Base-by-base conservation (phyloP, 192 early-diverging fungal species). In the Umbelopsis sp. region DNA sequence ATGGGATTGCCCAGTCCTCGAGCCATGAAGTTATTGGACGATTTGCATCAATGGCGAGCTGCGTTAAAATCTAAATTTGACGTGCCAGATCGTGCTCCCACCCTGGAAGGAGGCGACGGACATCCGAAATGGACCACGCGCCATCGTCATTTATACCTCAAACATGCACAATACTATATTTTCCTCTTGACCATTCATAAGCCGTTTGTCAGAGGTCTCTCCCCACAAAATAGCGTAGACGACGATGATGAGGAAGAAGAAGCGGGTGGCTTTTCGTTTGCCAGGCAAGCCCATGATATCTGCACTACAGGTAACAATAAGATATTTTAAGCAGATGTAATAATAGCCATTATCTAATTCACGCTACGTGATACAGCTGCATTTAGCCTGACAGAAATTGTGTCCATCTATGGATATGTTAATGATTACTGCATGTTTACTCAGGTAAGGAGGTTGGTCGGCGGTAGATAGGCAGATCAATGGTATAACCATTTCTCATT, bases 161-260 rank as follows among this genome's bases (percentile, higher is more conserved):
- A 52, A 16, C 67, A 69, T 49, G 67, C 67, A 49, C 67, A 69
- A 33, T 69, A 69, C 27, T 69, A 52, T n/a, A 69, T 49, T 21
- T 49, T 69, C 27, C 35, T 69, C n/a, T 27, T 69, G 16, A 21
- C 46, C 11, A 49, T 69, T 33, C 67, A 69, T 46, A 69, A 69
- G 30, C 67, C 67, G 16, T 69, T 52, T 52, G 48, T 69, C 6
- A 49, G 30, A 61, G 37, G 37, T 41, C 37, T 41, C 10, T 61
- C 55, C 2, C 30, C 33, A 25, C 55, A 13, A 35, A 16, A 23
- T 33, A 30, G 33, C 1, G 11, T 30, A 8, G 27, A 22, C 1
- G 21, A 35, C 5, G 27, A 35, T 61, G 30, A 22, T 18, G 55
- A 61, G 1, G 33, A 33, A 18, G 55, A 61, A 16, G 55, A 61